Percentiles rank a stretch among this genome's conserved stretches.
Conservation (phyloP, 768 basidiomycete genomes). For the Dentipellis sp. region DNA sequence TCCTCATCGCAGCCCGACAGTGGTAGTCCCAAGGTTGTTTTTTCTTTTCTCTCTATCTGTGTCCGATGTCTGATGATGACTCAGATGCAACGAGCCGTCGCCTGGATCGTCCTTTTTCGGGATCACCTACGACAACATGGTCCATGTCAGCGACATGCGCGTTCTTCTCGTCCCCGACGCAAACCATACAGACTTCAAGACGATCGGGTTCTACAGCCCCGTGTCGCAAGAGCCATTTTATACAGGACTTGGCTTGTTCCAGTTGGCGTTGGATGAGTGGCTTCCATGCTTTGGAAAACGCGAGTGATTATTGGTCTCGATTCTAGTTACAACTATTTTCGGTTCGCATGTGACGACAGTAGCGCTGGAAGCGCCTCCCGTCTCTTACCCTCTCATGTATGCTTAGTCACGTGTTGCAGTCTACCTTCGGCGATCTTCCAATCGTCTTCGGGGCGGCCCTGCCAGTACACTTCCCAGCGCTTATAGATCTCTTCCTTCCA, state of each 20-base stretch:
- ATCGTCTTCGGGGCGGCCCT: background rate
- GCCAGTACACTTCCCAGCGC: background rate
- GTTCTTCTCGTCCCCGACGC: slow-evolving; percentile 36
- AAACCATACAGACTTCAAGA: slow-evolving; percentile 38
- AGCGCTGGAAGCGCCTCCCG: too few relatives aligned
- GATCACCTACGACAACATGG: slow-evolving; percentile 36
- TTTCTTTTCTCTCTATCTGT: too few relatives aligned
- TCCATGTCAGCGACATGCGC: slow-evolving; percentile 41
- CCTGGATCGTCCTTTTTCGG: slow-evolving; percentile 33
- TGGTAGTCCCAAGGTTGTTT: slow-evolving; percentile 22
- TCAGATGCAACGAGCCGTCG: slow-evolving; percentile 30
- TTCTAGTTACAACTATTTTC: too few relatives aligned
- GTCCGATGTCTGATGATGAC: background rate
- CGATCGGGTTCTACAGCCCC: slow-evolving; percentile 42
- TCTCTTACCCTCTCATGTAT: too few relatives aligned
- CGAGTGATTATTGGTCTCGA: too few relatives aligned
- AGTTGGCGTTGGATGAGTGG: slow-evolving; percentile 39
- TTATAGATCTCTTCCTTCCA: background rate
- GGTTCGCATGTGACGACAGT: too few relatives aligned
- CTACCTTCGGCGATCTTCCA: background rate
- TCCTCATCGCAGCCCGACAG: slow-evolving; percentile 31
- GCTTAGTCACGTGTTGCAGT: background rate
- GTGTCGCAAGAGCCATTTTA: slow-evolving; percentile 37
- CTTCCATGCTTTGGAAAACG: slow-evolving; percentile 29
- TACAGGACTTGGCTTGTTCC: slow-evolving; percentile 36